Evolutionary conservation across 768 basidiomycete genomes (phyloP), one percentile per base, ranked within the genome.

Genomic region (Boletus rubropictus): DNA sequence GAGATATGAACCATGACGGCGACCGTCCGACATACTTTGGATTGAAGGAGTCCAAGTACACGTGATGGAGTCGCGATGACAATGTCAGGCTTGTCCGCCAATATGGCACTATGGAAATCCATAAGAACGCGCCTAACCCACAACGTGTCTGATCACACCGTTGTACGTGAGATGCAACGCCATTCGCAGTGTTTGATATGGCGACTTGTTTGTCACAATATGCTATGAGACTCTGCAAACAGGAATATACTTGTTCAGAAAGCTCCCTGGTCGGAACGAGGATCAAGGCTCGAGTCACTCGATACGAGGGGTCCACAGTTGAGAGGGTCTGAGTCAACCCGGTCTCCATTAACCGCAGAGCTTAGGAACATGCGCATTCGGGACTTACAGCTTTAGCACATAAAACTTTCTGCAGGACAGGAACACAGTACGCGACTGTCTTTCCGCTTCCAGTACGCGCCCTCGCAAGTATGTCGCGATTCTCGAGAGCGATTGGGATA

Each of bases 391-490:
- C 73, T 78, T 93, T 94, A 3, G 79, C 77, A 51, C 74, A 79
- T 44, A 97, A 60, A 20, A 98, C 82, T 65, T 91, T 94, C 64
- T 98, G 93, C 0, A 90, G 72, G 21, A 94, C 69, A 0, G 96
- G 96, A 9, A 98, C 76, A 57, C 89, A 90, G 64, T 99, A 99
- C 3, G 96, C 92, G 4, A 88, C 90, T 0, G 96, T 99, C 72
- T 99, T 99, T 21, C 96, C 96, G 48, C 89, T 93, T 15, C 96
- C 96, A 3, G 96, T 99, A 27, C 90, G 79, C 3, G 96, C 95
- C 37, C 90, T 80, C 17, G 94, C 95, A 27, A 99, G 81, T 44
- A 99, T 87, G 65, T 99, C 96, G 28, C 76, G 73, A 54, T 85
- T 82, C 65, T 92, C 87, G 28, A 99, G 77, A 1, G 94, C 91